Evolutionary conservation across 495 filamentous ascomycete genomes (phyloP), one percentile per base, ranked within the genome.

Genomic region (Peziza echinospora): DNA sequence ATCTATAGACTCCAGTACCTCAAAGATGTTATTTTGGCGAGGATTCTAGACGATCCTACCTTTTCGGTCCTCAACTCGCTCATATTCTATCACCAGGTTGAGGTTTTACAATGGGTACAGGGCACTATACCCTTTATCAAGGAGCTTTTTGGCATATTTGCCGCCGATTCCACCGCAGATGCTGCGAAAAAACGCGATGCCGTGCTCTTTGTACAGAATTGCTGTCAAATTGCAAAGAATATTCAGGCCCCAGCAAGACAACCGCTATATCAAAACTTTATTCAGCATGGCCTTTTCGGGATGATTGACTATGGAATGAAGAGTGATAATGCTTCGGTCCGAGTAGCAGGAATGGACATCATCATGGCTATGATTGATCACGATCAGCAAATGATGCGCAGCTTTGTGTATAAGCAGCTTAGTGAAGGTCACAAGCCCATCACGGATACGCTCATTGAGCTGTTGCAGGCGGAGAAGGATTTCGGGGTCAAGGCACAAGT

Each of bases 31-130:
- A 89, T 97, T 5, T 71, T 97, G 37, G 89, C 89, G 21, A 77
- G 89, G 42, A 96, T 96, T 49, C 70, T 97, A 34, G 89, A 97
- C 62, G 89, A 97, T 58, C 89, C 87, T 47, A 97, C 89, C 24
- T 97, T 96, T 56, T 89, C 83, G 13, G 87, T 96, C 24, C 77
- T 97, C 47, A 97, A 96, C 66, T 93, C 84, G 40, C 71, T 96
- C 57, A 97, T 97, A 48, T 97, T 93, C 67, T 97, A 86, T 70
- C 85, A 94, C 61, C 89, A 97, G 65, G 86, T 96, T 52, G 89
- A 97, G 56, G 94, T 97, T 57, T 78, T 96, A 41, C 79, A 83
- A 54, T 82, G 94, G 63, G 70, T 97, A 21, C 86, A 94, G 61
- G 66, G 66, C 13, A 92, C 87, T 53, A 67, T 64, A 8, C 62